These are phyloP conservation scores for Panaeolus papilionaceus DNA, from an alignment of 768 basidiomycete genomes.

Conservation along the genomic window DNA sequence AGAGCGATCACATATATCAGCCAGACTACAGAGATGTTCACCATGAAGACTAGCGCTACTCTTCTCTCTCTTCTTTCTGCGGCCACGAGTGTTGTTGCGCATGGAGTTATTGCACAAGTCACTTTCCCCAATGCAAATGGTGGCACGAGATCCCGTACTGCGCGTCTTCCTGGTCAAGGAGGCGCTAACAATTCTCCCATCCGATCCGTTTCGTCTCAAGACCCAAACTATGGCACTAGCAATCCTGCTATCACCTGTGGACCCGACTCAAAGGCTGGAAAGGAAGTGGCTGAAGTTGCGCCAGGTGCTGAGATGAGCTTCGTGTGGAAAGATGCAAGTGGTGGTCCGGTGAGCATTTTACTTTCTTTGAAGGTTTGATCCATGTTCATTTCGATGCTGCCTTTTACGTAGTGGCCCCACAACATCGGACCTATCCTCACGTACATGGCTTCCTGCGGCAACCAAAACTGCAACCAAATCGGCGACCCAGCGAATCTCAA, in stretches of 20 bases:
- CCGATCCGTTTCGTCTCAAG: conserved; percentile 43
- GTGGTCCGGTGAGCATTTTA: conserved; percentile 37
- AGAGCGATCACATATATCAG: conserved; percentile 9
- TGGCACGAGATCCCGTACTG: conserved; percentile 18
- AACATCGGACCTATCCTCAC: conserved; percentile 75
- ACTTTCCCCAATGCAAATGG: not conserved
- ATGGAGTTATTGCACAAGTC: not conserved
- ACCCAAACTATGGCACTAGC: conserved; percentile 58
- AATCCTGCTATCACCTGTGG: conserved; percentile 71
- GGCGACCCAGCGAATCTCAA: conserved; percentile 55
- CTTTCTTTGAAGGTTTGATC: conserved; percentile 5
- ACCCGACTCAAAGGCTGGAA: conserved; percentile 52
- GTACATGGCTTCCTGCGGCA: conserved; percentile 72
- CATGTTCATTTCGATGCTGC: not conserved
- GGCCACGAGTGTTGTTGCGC: not conserved
- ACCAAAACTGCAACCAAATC: conserved; percentile 63
- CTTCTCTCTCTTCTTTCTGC: not conserved
- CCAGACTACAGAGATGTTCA: conserved; percentile 14
- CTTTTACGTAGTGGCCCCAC: conserved; percentile 48
- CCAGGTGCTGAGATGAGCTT: conserved; percentile 64
- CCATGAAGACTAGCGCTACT: not conserved
- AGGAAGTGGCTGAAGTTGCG: conserved; percentile 58
- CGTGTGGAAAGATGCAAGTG: conserved; percentile 59
- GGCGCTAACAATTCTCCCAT: conserved; percentile 40
- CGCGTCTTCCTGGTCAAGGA: conserved; percentile 10